These are phyloP conservation scores for Cutaneotrichosporon daszewskae DNA, from an alignment of 1,284 basidiomycete genomes.

Conservation along the genomic window DNA sequence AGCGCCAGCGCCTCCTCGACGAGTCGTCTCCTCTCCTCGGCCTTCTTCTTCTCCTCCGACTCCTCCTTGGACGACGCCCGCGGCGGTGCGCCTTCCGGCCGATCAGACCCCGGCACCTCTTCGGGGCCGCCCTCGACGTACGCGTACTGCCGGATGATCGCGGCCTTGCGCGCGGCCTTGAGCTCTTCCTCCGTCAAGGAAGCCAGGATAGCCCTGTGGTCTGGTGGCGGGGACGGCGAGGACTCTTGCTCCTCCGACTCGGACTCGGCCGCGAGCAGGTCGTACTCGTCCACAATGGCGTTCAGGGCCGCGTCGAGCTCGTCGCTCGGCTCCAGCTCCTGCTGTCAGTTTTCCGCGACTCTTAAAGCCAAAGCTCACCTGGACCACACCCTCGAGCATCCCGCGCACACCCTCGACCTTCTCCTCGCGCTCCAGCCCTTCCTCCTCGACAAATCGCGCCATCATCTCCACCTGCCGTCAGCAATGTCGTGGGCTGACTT, in stretches of 20 bases:
- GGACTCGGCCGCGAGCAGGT: constrained; percentile 17
- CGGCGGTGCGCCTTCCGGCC: constrained; percentile 21
- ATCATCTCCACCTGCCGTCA: constrained; percentile 41
- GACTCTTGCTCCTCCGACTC: constrained; percentile 19
- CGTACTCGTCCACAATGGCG: constrained; percentile 33
- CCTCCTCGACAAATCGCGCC: constrained; percentile 47
- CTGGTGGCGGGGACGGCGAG: constrained; percentile 11
- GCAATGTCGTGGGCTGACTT: constrained; percentile 6
- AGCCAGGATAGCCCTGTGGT: constrained; percentile 27
- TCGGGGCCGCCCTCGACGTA: constrained; percentile 41
- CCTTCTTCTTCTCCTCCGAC: constrained; percentile 35
- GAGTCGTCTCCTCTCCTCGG: constrained; percentile 35
- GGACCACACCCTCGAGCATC: constrained; percentile 46
- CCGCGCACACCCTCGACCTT: constrained; percentile 46
- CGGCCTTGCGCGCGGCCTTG: constrained; percentile 32
- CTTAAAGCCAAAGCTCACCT: constrained; percentile 14
- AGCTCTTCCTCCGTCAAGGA: constrained; percentile 40
- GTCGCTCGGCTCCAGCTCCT: constrained; percentile 18
- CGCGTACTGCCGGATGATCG: constrained; percentile 43
- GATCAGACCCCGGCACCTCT: constrained; percentile 6
- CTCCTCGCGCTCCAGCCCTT: constrained; percentile 43
- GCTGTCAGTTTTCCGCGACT: constrained; percentile 11
- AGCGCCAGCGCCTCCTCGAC: constrained; percentile 40
- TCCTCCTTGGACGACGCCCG: constrained; percentile 21
- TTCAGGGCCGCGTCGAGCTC: constrained; percentile 30